Base-by-base conservation (phyloP, 768 basidiomycete species). In the Termitomyces sp. region DNA sequence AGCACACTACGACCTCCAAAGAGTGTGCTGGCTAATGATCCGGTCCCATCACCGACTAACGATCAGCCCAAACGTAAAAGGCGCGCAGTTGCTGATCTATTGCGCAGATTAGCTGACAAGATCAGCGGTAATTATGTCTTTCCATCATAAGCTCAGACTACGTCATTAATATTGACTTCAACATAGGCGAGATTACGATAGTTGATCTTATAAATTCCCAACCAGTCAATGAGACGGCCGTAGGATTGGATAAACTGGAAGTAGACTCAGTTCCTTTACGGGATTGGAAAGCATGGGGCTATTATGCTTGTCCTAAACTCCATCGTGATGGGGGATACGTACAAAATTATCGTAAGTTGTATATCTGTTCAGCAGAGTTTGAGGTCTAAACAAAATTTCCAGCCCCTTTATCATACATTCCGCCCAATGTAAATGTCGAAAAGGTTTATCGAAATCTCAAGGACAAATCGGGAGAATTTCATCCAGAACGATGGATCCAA, bases 241-340 rank as follows among this genome's bases (percentile, higher is more conserved):
- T 2, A 16, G 27, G 3, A 30, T n/a, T 49, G 27, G 54, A 16
- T 9, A 13, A 46, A 45, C 5, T 3, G 24, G 20, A 9, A 24
- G 49, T 40, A 1, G 49, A 54, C n/a, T n/a, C n/a, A 39, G 34
- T 55, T 58, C 48, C 53, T 34, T 20, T 55, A 26, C 27, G 51
- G 20, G 82, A 82, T 39, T 86, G 82, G 82, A 80, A 81, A 62
- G 76, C 77, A 39, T 84, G 79, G 65, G 83, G 79, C 1, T 79
- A 81, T 54, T 84, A 79, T 72, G 80, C 83, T 6, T 75, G 76
- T 34, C 84, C 83, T 12, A 62, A 61, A 18, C 59, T 82, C 9
- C 75, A 76, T 45, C 68, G 68, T 33, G 69, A 79, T 18, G 55
- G 46, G 4, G 44, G 32, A 4, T 60, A 68, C 24, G 76, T 78